Conservation (phyloP, 768 basidiomycete species). For the Leccinum broughii region DNA sequence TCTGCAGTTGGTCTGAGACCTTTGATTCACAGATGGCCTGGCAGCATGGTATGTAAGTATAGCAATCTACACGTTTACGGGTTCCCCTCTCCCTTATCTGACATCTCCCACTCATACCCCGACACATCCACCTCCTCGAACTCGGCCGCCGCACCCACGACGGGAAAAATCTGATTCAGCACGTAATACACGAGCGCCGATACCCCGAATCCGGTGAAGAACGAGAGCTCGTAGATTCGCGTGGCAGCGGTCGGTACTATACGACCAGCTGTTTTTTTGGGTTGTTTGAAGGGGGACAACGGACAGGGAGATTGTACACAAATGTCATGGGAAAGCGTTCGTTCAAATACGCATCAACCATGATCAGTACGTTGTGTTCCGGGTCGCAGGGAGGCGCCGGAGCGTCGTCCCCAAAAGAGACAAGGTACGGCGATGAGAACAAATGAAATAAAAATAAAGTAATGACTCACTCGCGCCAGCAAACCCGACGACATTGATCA, state of each 20-base stretch:
- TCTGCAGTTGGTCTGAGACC: not conserved
- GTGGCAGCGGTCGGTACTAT: conserved; percentile 67
- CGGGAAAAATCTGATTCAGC: conserved; percentile 62
- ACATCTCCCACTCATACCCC: conserved; percentile 12
- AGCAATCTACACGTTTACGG: not conserved
- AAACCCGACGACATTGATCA: conserved; percentile 83
- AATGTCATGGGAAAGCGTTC: not conserved
- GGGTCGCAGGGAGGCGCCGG: not conserved
- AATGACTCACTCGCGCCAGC: conserved; percentile 62
- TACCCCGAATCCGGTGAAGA: conserved; percentile 81
- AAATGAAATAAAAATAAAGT: not conserved
- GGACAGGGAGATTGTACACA: not conserved
- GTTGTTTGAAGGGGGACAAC: not conserved
- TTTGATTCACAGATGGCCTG: not conserved
- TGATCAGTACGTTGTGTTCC: not conserved
- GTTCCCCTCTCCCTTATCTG: not conserved
- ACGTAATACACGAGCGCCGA: conserved; percentile 63
- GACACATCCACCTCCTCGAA: conserved; percentile 65
- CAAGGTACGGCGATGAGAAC: not conserved
- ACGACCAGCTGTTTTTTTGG: conserved; percentile 45
- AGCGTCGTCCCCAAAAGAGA: not conserved
- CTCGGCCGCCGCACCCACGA: conserved; percentile 44
- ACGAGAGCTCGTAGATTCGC: conserved; percentile 74
- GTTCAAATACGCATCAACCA: not conserved
- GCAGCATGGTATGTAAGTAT: too few species aligned